Conservation (phyloP, 371 early-diverging fungal species). For the Mucor piriformis region DNA sequence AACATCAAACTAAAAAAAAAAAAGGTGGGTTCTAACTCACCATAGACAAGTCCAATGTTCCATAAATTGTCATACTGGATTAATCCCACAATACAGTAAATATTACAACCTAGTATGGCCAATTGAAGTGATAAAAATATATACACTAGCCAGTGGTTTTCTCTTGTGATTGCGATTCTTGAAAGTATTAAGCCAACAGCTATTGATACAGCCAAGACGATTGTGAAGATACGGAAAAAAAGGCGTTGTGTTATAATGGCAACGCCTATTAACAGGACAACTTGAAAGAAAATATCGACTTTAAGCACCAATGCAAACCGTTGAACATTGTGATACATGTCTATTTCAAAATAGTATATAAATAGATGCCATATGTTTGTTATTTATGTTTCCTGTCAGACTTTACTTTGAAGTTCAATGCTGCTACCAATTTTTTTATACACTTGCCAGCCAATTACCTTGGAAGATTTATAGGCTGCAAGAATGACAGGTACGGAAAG, state of each 20-base stretch:
- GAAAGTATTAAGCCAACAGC: conserved; percentile 3
- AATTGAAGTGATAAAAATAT: conserved; percentile 11
- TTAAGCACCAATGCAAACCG: conserved; percentile 14
- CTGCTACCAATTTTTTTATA: conserved; percentile 23
- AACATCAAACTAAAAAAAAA: background rate
- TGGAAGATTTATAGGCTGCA: conserved; percentile 15
- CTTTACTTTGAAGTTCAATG: conserved; percentile 18
- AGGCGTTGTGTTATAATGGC: background rate
- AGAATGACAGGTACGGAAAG: conserved; percentile 12
- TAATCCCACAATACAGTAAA: conserved; percentile 4
- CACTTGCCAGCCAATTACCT: conserved; percentile 22
- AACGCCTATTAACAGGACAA: background rate
- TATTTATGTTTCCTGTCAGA: too few relatives aligned
- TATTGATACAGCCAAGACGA: background rate
- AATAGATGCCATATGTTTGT: too few relatives aligned
- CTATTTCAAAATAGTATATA: too few relatives aligned
- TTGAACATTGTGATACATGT: conserved; percentile 15
- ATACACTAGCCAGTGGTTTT: conserved; percentile 12
- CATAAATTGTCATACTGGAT: conserved; percentile 1
- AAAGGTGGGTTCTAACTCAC: background rate
- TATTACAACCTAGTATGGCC: background rate
- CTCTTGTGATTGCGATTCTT: conserved; percentile 10
- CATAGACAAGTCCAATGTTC: conserved; percentile 11
- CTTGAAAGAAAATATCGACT: conserved; percentile 19
- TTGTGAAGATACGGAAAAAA: background rate